Conservation (phyloP, 805 yeast genomes). For the Candida alai region DNA sequence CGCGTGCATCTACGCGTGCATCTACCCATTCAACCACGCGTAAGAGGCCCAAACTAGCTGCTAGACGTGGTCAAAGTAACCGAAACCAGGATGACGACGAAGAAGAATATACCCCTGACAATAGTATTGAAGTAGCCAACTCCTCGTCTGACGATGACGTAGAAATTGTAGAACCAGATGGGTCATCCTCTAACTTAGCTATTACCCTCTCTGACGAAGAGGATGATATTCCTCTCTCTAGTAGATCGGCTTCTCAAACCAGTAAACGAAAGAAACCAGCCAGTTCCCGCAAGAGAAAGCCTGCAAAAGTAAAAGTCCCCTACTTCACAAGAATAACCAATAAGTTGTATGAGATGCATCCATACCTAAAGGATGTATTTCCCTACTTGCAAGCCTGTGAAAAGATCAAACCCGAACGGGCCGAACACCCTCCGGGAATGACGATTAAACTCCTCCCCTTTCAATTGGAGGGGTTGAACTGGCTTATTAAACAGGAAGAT, state of each 20-base stretch:
- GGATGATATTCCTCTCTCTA: slow-evolving; percentile 24
- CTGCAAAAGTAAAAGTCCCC: slow-evolving; percentile 56
- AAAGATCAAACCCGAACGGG: slow-evolving; percentile 47
- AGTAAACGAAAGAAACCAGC: slow-evolving; percentile 9
- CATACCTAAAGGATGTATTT: slow-evolving; percentile 71
- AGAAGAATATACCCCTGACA: slow-evolving; percentile 10
- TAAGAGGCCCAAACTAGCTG: too few relatives aligned
- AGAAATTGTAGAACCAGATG: slow-evolving; percentile 27
- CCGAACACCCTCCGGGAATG: slow-evolving; percentile 78
- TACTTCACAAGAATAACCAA: slow-evolving; percentile 67
- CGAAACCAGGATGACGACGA: slow-evolving; percentile 12
- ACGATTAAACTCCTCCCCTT: slow-evolving; percentile 74
- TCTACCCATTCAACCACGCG: slow-evolving; percentile 7
- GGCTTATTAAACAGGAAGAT: slow-evolving; percentile 83
- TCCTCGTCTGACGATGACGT: slow-evolving; percentile 36
- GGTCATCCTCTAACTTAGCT: slow-evolving; percentile 21
- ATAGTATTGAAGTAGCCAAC: slow-evolving; percentile 8
- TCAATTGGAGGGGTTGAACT: slow-evolving; percentile 87
- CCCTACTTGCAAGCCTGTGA: slow-evolving; percentile 52
- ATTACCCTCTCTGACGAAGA: slow-evolving; percentile 27
- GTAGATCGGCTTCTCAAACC: slow-evolving; percentile 21
- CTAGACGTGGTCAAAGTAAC: too few relatives aligned
- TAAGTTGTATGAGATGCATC: slow-evolving; percentile 70
- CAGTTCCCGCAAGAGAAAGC: slow-evolving; percentile 28
- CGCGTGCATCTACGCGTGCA: slow-evolving; percentile 12